These are phyloP conservation scores for Auxenochlorella pyrenoidosa DNA, from an alignment of 139 green algal species.

Conservation along the genomic window DNA sequence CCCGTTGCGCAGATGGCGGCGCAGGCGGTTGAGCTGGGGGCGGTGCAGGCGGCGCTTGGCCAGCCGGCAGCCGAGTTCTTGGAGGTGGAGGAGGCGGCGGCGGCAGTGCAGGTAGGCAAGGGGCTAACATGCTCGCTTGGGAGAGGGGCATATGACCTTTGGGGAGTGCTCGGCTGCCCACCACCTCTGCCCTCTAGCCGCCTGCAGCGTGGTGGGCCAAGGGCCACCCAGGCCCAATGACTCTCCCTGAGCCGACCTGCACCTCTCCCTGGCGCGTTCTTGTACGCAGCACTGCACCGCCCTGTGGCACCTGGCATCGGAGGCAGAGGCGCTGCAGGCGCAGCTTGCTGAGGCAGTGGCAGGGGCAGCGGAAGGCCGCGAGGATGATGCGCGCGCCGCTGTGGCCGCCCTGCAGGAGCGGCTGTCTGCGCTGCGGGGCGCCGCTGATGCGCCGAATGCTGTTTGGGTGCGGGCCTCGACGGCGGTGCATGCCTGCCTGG, in stretches of 20 bases:
- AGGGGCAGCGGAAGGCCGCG: background rate
- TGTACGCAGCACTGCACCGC: conserved; percentile 7
- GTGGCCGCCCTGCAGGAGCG: background rate
- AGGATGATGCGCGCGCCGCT: background rate
- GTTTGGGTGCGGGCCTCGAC: background rate
- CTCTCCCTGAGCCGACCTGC: background rate
- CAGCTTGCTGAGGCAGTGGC: too few relatives aligned
- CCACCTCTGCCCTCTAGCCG: background rate
- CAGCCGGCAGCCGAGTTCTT: background rate
- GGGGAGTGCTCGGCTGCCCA: background rate
- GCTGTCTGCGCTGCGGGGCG: background rate
- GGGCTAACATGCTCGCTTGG: background rate
- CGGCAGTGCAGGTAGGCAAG: background rate
- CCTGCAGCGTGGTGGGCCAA: too few relatives aligned
- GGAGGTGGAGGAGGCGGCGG: background rate
- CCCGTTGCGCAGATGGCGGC: background rate
- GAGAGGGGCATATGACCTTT: background rate
- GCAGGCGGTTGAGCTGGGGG: conserved; percentile 1
- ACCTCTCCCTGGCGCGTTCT: background rate
- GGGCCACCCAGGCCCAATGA: background rate
- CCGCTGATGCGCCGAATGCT: background rate
- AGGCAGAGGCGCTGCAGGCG: background rate
- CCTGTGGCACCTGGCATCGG: background rate
- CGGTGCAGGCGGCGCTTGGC: background rate
- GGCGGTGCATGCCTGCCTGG: background rate